Evolutionary conservation across 2,329 filamentous ascomycete genomes (phyloP), one percentile per base, ranked within the genome.

Genomic region (Sporothrix euskadiensis): DNA sequence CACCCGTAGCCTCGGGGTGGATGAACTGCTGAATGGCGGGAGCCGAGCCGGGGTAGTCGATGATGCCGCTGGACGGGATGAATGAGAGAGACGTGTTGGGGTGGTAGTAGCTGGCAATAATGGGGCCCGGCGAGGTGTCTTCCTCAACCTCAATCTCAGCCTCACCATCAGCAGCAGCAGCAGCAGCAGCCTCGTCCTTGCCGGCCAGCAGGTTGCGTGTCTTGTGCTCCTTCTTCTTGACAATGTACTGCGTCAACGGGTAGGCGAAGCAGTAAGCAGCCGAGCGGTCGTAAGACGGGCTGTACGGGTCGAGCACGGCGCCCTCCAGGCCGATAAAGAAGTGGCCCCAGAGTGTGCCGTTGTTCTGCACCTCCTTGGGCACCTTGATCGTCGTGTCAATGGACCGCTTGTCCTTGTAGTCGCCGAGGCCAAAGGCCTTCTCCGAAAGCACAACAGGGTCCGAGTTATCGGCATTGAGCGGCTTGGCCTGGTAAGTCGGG

Each of bases 281-380:
- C 9, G 87, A 86, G 0, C 89, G 84, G 80, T 97, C 92, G 81
- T 93, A 99, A 73, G 86, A 86, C 0, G 89, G 84, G 73, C 89
- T 87, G 10, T 87, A 87, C 2, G 95, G 95, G 79, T 98, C 95
- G 44, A 97, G 84, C 73, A 88, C 86, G 74, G 89, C 88, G 71
- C 94, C 95, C 10, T 90, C 84, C 76, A 97, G 88, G 12, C 90
- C 93, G 75, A 98, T 85, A 78, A 94, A 97, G 82, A 98, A 97
- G 81, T 99, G 96, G 2, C 93, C 95, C 90, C 93, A 98, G 10
- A 99, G 87, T 0, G 95, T 98, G 47, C 93, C 94, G 80, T 98
- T 98, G 77, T 94, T 88, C 85, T 98, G 94, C 0, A 97, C 94
- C 57, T 89, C 86, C 75, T 86, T 85, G 2, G 96, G 95, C 4